These are phyloP conservation scores for Penicillium flavigenum DNA, from an alignment of 495 filamentous ascomycete genomes.

Conservation along the genomic window DNA sequence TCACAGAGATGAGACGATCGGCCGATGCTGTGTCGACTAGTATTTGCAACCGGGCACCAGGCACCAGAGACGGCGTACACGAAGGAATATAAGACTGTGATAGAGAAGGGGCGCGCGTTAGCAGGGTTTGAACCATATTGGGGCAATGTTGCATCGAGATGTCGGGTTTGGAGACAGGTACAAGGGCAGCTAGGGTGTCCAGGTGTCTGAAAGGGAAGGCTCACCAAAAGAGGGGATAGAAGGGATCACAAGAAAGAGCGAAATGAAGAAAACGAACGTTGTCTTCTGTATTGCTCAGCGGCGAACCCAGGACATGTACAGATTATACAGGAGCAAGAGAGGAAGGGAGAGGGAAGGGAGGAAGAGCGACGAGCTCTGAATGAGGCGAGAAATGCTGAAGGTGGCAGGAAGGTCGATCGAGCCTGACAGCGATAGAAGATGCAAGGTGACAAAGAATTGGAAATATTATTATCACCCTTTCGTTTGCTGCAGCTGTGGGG, in stretches of 20 bases:
- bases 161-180: not conserved
- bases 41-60: conserved; percentile 36
- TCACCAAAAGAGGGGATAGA: conserved; percentile 32
- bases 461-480: conserved; percentile 33
- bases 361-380: conserved; percentile 26
- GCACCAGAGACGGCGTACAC: conserved; percentile 35
- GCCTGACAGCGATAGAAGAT: conserved; percentile 25
- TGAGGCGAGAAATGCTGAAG: conserved; percentile 31
- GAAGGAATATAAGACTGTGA: conserved; percentile 32
- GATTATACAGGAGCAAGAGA: conserved; percentile 30
- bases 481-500: conserved; percentile 32
- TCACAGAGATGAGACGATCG: conserved; percentile 21
- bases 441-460: conserved; percentile 44
- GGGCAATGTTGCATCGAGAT: not conserved
- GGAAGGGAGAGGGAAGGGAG: conserved; percentile 35
- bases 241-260: conserved; percentile 19
- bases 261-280: conserved; percentile 13
- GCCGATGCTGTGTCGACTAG: conserved; percentile 19
- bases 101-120: conserved; percentile 17
- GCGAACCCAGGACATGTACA: conserved; percentile 39
- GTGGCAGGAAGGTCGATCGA: conserved; percentile 20
- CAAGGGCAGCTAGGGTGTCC: conserved; percentile 13
- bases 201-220: conserved; percentile 16
- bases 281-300: conserved; percentile 21
- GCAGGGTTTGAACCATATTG: conserved; percentile 6